A percentile compares a stretch with the other conserved stretches of the same genome.
Evolutionary conservation across 2,329 filamentous ascomycete genomes (phyloP).

Genomic region (Claviceps paspali): DNA sequence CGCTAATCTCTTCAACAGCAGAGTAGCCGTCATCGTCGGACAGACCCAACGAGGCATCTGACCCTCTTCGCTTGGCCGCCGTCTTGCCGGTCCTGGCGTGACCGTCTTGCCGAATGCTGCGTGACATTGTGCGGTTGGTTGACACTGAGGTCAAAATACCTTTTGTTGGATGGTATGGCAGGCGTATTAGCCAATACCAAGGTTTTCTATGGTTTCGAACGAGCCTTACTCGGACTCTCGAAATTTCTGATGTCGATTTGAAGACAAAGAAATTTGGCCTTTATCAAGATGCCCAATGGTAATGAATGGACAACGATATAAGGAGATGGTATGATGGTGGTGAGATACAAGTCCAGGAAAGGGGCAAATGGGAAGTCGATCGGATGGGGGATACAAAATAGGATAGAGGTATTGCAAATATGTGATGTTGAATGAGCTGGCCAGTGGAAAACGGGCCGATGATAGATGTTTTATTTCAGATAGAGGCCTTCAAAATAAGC

Average conservation of each 20-base stretch:
- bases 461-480: constrained; percentile 19
- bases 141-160: too few relatives aligned
- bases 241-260: too few relatives aligned
- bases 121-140: constrained; percentile 25
- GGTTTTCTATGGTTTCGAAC: too few relatives aligned
- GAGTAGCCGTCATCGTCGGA: constrained; percentile 64
- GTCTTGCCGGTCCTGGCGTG: constrained; percentile 26
- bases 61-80: constrained; percentile 31
- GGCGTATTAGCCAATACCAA: too few relatives aligned
- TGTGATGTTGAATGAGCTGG: constrained; percentile 7
- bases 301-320: not conserved
- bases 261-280: too few relatives aligned
- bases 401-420: not conserved
- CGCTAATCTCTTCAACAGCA: constrained; percentile 64
- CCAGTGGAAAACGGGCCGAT: constrained; percentile 16
- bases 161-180: too few relatives aligned
- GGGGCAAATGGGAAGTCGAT: not conserved
- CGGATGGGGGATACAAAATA: not conserved
- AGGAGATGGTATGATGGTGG: too few relatives aligned
- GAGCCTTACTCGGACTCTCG: too few relatives aligned
- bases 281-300: too few relatives aligned
- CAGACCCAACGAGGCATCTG: constrained; percentile 37
- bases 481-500: constrained; percentile 23
- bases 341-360: too few relatives aligned
- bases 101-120: constrained; percentile 35